Evolutionary conservation across 441 rosid species (phyloP).

Genomic region (Gossypium schwendimanii): DNA sequence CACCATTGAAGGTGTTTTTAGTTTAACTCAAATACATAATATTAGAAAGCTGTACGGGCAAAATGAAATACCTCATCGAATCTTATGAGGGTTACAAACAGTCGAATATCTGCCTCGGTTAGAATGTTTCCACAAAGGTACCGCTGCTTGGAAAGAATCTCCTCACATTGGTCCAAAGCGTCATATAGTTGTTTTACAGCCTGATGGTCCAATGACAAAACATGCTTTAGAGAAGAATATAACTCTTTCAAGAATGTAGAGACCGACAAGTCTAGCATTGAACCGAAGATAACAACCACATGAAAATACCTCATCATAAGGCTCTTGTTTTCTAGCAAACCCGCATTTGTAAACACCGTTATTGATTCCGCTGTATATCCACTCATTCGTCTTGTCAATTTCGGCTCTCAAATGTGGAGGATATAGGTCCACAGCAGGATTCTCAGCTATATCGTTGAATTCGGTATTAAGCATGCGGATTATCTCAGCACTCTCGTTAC

Average conservation of each 20-base stretch:
- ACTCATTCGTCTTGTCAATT: conserved; percentile 62
- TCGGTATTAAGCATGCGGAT: conserved; percentile 73
- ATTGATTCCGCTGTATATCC: conserved; percentile 64
- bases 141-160: conserved; percentile 59
- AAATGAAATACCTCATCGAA: conserved; percentile 70
- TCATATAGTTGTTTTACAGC: conserved; percentile 58
- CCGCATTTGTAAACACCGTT: conserved; percentile 89
- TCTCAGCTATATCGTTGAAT: conserved; percentile 66
- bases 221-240: neutral
- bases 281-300: neutral
- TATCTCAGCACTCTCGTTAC: conserved; percentile 74
- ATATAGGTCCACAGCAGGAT: conserved; percentile 63
- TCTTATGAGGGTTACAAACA: conserved; percentile 84
- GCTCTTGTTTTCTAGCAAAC: conserved; percentile 71
- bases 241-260: neutral
- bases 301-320: conserved; percentile 67
- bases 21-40: neutral
- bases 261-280: neutral
- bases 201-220: conserved; percentile 28
- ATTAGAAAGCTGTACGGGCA: neutral
- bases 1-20: too few species aligned
- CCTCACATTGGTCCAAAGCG: conserved; percentile 75
- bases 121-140: conserved; percentile 60
- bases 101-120: conserved; percentile 68
- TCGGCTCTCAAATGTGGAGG: conserved; percentile 46